phyloP scores from a whole-genome alignment of 768 basidiomycete species.

The Hericium rajendrae region DNA sequence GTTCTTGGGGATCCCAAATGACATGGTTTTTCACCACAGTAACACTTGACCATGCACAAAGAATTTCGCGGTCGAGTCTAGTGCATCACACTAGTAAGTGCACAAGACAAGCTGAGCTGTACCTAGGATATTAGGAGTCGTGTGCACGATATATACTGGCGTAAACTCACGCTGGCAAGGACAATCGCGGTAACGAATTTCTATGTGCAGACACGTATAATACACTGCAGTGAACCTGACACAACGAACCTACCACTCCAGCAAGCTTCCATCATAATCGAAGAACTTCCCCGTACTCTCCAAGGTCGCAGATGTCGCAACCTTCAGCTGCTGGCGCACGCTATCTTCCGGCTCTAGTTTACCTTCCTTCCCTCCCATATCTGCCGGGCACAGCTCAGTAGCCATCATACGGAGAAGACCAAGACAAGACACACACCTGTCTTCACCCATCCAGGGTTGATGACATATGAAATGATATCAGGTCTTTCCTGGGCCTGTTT shows the following conservation, averaged over 20 bases:
- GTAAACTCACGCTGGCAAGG: neutral
- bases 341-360: constrained; percentile 22
- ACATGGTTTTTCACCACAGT: no score
- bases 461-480: constrained; percentile 22
- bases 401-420: neutral
- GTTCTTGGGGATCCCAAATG: no score
- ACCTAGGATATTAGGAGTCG: no score
- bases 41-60: no score
- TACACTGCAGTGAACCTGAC: neutral
- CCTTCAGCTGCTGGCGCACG: constrained; percentile 19
- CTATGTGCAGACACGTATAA: neutral
- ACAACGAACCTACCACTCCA: neutral
- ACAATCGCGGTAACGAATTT: neutral
- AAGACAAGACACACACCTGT: constrained; percentile 1
- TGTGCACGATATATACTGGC: no score
- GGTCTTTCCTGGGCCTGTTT: constrained; percentile 27
- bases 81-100: no score
- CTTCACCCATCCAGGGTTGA: constrained; percentile 34
- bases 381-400: constrained; percentile 8
- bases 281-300: constrained; percentile 24
- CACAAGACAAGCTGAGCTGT: no score
- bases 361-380: constrained; percentile 25
- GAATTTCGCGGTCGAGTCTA: no score
- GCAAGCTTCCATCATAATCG: neutral
- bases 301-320: constrained; percentile 17